Percentiles rank a stretch among this genome's conserved stretches.
Conservation (phyloP, 306 rosid genomes). For the Gastrolobium bilobum region DNA sequence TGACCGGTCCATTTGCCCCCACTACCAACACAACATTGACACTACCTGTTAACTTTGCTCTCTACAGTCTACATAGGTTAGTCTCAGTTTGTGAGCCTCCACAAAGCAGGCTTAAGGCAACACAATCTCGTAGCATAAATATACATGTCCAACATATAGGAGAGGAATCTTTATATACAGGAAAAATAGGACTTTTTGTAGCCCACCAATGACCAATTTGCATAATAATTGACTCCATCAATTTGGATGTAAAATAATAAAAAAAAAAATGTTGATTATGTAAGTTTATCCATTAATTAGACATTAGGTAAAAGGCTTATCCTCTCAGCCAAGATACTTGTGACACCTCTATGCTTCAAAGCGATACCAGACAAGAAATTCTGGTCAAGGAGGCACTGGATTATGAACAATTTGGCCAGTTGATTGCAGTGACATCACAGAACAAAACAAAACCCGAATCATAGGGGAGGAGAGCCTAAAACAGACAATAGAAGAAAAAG, state of each 20-base stretch:
- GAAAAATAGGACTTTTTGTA: conserved; percentile 9
- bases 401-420: conserved; percentile 49
- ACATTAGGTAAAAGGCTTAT: conserved; percentile 37
- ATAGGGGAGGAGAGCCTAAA: conserved; percentile 31
- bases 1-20: conserved; percentile 34
- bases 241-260: conserved; percentile 19
- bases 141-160: conserved; percentile 24
- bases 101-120: conserved; percentile 45
- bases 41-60: conserved; percentile 42
- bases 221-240: conserved; percentile 36
- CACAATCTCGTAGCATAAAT: conserved; percentile 39
- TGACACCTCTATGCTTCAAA: conserved; percentile 36
- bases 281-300: conserved; percentile 48
- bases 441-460: conserved; percentile 49
- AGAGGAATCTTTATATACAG: conserved; percentile 34
- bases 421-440: conserved; percentile 42
- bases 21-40: conserved; percentile 46
- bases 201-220: conserved; percentile 38
- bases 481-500: conserved; percentile 50
- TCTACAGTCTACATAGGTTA: conserved; percentile 19
- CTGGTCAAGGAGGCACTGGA: conserved; percentile 57
- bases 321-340: conserved; percentile 37
- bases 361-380: conserved; percentile 48
- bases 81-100: conserved; percentile 30
- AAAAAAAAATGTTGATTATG: neutral